These are phyloP conservation scores for Phoma sp. DNA, from an alignment of 2,329 filamentous ascomycete species.

Conservation along the genomic window DNA sequence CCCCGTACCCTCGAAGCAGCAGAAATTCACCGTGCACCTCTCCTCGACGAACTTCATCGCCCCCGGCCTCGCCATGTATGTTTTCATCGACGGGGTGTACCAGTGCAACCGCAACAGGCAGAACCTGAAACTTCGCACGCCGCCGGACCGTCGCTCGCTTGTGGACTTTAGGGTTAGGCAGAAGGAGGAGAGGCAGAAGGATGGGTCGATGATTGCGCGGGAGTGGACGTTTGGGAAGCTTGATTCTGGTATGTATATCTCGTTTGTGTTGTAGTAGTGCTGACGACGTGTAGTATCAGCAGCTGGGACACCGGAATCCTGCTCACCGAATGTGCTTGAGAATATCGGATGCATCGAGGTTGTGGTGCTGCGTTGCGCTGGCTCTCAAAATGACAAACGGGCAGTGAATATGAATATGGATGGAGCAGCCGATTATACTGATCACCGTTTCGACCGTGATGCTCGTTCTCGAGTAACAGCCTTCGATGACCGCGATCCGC, in stretches of 20 bases:
- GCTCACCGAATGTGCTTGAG: constrained; percentile 41
- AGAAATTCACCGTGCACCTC: constrained; percentile 59
- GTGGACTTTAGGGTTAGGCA: constrained; percentile 61
- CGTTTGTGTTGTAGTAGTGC: not conserved
- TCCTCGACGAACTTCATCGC: constrained; percentile 60
- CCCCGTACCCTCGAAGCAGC: constrained; percentile 54
- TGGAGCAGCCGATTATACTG: constrained; percentile 30
- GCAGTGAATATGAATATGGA: constrained; percentile 38
- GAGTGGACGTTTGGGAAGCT: constrained; percentile 63
- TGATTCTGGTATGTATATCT: constrained; percentile 51
- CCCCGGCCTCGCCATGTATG: constrained; percentile 61
- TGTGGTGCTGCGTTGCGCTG: constrained; percentile 54
- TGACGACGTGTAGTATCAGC: constrained; percentile 45
- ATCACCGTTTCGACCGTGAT: constrained; percentile 24
- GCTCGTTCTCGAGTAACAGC: constrained; percentile 12
- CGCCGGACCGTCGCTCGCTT: constrained; percentile 43
- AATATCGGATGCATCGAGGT: constrained; percentile 59
- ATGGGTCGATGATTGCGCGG: constrained; percentile 58
- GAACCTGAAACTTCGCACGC: constrained; percentile 46
- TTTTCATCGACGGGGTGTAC: constrained; percentile 65
- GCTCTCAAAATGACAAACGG: constrained; percentile 28
- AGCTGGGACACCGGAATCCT: constrained; percentile 44
- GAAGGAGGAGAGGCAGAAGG: constrained; percentile 59
- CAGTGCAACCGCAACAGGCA: constrained; percentile 64
- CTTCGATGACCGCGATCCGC: constrained; percentile 28